Percentiles rank a stretch among this genome's conserved stretches.
Conservation (phyloP, 345 rosid genomes). For the Nephelium lappaceum region DNA sequence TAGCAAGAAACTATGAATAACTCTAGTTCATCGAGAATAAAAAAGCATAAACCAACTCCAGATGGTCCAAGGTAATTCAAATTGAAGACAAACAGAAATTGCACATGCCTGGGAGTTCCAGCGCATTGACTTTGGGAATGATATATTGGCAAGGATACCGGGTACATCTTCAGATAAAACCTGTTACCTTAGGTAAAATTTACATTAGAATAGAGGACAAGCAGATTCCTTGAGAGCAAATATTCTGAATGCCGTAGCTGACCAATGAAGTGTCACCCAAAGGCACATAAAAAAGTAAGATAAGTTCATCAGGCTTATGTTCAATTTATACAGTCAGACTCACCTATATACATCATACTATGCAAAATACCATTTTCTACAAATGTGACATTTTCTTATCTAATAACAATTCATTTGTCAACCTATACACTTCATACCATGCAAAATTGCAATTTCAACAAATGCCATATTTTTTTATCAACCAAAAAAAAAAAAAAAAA, state of each 20-base stretch:
- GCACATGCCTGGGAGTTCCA: constrained; percentile 85
- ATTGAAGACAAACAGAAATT: constrained; percentile 20
- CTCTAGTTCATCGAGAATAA: constrained; percentile 2
- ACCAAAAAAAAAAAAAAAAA: too few relatives aligned
- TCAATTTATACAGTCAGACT: too few relatives aligned
- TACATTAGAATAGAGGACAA: neutral
- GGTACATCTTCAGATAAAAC: constrained; percentile 89
- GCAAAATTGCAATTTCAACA: neutral
- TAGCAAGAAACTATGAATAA: constrained; percentile 18
- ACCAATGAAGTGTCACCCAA: too few relatives aligned
- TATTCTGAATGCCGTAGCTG: too few relatives aligned
- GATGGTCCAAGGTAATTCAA: neutral
- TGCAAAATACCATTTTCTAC: neutral
- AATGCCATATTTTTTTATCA: neutral
- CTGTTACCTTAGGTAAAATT: constrained; percentile 36
- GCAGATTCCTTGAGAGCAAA: neutral
- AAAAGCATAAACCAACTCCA: neutral
- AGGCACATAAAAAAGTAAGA: too few relatives aligned
- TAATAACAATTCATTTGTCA: neutral
- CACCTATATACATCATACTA: constrained; percentile 4
- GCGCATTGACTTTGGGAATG: constrained; percentile 95
- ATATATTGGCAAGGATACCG: constrained; percentile 61
- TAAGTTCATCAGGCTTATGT: too few relatives aligned
- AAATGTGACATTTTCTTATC: neutral
- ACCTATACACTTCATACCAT: too few relatives aligned